These are phyloP conservation scores for Blastocladiella emersonii DNA, from an alignment of 371 early-diverging fungal species.

Conservation along the genomic window DNA sequence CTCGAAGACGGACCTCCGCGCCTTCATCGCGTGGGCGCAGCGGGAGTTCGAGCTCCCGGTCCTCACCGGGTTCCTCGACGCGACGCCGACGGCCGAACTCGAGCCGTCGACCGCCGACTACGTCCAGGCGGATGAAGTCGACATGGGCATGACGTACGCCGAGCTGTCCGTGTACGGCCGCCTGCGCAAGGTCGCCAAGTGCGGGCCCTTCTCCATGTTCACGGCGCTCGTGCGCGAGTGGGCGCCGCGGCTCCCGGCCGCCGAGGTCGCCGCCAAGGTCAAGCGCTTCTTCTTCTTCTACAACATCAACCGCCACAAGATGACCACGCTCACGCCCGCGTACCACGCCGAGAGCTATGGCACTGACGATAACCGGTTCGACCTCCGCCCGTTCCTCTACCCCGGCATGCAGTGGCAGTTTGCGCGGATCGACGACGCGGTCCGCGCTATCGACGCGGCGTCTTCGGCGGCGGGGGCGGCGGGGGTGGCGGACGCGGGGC, in stretches of 20 bases:
- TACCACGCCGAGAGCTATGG: conserved; percentile 92
- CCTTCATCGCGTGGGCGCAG: conserved; percentile 60
- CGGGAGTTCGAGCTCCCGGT: conserved; percentile 50
- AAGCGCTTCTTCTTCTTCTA: conserved; percentile 92
- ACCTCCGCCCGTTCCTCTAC: conserved; percentile 89
- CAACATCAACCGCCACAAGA: conserved; percentile 93
- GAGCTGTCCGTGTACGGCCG: conserved; percentile 84
- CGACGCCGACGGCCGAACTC: conserved; percentile 88
- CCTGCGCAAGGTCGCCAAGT: conserved; percentile 68
- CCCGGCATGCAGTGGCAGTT: conserved; percentile 92
- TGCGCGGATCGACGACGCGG: conserved; percentile 56
- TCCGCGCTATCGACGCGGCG: conserved; percentile 9
- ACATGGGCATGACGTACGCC: conserved; percentile 95
- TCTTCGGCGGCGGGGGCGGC: too few species aligned
- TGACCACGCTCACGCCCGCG: conserved; percentile 88
- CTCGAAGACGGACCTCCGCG: conserved; percentile 73
- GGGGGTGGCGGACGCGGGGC: too few species aligned
- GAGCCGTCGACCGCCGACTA: conserved; percentile 61
- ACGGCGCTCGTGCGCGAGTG: conserved; percentile 37
- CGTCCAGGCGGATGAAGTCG: conserved; percentile 26
- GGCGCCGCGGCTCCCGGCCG: background rate
- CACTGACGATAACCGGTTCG: conserved; percentile 94
- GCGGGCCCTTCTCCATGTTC: conserved; percentile 91
- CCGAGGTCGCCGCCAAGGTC: conserved; percentile 54
- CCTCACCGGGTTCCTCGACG: conserved; percentile 63